phyloP scores from a whole-genome alignment of 2,329 filamentous ascomycete species.

The Pyrenophora teres region DNA sequence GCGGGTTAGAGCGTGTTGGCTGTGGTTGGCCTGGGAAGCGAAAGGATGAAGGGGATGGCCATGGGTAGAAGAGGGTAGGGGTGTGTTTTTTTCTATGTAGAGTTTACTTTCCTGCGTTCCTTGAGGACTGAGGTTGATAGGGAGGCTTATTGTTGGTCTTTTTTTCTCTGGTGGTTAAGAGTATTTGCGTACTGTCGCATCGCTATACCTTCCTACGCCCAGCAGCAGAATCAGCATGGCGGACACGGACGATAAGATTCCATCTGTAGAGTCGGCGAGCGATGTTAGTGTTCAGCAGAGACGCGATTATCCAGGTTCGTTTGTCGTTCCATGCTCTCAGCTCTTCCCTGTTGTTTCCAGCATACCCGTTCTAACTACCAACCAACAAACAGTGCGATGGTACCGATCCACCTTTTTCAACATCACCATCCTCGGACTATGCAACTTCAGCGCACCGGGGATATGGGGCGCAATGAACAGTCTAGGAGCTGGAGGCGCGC shows the following conservation, averaged over 20 bases:
- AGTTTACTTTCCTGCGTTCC: too few species aligned
- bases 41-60: neutral
- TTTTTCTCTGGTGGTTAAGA: neutral
- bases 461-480: constrained; percentile 76
- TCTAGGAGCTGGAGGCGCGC: constrained; percentile 70
- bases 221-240: constrained; percentile 15
- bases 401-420: constrained; percentile 75
- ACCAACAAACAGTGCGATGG: constrained; percentile 61
- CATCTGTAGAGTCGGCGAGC: constrained; percentile 26
- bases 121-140: too few species aligned
- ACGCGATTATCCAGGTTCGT: constrained; percentile 33
- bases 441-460: constrained; percentile 71
- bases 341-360: too few species aligned
- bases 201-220: too few species aligned
- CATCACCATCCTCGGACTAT: constrained; percentile 71
- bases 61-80: neutral
- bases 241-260: constrained; percentile 1
- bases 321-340: too few species aligned
- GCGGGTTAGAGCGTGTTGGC: too few species aligned
- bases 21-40: neutral
- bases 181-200: too few species aligned
- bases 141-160: too few species aligned
- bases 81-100: neutral
- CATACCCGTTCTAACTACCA: too few species aligned
- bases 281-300: constrained; percentile 19